phyloP scores from a whole-genome alignment of 2,329 filamentous ascomycete species.

The Immersiporthe knoxdaviesiana region DNA sequence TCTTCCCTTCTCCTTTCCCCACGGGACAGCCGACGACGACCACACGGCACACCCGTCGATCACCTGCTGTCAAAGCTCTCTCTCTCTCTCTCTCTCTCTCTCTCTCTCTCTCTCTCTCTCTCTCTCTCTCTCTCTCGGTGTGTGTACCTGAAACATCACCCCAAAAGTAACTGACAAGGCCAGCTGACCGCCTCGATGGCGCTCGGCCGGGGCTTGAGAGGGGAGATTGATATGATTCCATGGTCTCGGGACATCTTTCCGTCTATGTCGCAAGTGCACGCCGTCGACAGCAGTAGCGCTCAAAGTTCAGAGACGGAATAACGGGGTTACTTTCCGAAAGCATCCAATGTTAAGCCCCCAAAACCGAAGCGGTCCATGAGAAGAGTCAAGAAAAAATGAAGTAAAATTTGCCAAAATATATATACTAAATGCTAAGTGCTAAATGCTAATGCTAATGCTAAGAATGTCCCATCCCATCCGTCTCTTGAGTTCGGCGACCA shows the following conservation, averaged over 20 bases:
- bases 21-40: neutral
- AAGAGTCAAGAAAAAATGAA: neutral
- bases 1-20: too few species aligned
- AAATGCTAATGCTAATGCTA: neutral
- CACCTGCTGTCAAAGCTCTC: neutral
- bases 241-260: slow-evolving; percentile 4
- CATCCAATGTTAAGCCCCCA: neutral
- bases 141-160: neutral
- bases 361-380: too few species aligned
- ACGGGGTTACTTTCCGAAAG: neutral
- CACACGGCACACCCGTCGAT: neutral
- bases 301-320: neutral
- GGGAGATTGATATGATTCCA: too few species aligned
- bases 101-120: neutral
- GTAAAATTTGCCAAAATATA: too few species aligned
- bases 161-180: neutral
- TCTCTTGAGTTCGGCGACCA: neutral
- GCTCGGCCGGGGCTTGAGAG: neutral
- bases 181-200: neutral
- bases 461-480: neutral
- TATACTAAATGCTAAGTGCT: neutral
- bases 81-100: neutral
- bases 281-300: neutral
- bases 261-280: slow-evolving; percentile 1
- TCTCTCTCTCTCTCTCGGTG: neutral